Base-by-base conservation (phyloP, 305 asterid species). In the Fraxinus nigra region DNA sequence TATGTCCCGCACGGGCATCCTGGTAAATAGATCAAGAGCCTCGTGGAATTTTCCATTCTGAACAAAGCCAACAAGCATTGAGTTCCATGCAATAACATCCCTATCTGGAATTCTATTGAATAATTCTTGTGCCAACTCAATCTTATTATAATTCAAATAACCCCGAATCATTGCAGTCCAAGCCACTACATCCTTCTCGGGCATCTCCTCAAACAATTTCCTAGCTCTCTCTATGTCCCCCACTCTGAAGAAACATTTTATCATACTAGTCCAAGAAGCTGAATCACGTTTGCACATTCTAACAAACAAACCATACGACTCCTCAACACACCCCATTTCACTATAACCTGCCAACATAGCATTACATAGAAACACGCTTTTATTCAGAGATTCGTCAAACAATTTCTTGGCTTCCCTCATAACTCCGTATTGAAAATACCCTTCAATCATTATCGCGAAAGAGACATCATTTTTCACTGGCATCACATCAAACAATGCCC, bases 231-330 rank as follows among this genome's bases (percentile, higher is more conserved):
- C 89, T 77, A 92, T 78, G 79, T 87, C 81, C 80, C 92, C 90
- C 4, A 40, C 89, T 76, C 87, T 85, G 81, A 83, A 61, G 67
- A 87, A 89, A 81, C 93, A 86, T 35, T 40, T 83, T 0, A 92
- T 84, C 89, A 92, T 82, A 85, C 90, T 85, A 78, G 95, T 92
- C 92, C 93, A 90, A 80, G 95, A 92, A 85, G 87, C 92, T 35
- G 84, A 89, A 81, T 90, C 92, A 13, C 81, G 84, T 37, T 78
- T 75, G 7, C 51, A 79, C 93, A 90, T 92, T 82, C 82, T 84
- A 85, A 56, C 69, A 81, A 92, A 90, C 86, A 92, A 81, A 86
- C 84, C 85, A 56, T 74, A 81, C 4, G 84, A 81, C 88, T 82
- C 87, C 28, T 88, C 86, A 78, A 81, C 14, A 8, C 81, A 22